Evolutionary conservation across 1,284 basidiomycete species (phyloP).

Genomic region (Pseudozyma hubeiensis): DNA sequence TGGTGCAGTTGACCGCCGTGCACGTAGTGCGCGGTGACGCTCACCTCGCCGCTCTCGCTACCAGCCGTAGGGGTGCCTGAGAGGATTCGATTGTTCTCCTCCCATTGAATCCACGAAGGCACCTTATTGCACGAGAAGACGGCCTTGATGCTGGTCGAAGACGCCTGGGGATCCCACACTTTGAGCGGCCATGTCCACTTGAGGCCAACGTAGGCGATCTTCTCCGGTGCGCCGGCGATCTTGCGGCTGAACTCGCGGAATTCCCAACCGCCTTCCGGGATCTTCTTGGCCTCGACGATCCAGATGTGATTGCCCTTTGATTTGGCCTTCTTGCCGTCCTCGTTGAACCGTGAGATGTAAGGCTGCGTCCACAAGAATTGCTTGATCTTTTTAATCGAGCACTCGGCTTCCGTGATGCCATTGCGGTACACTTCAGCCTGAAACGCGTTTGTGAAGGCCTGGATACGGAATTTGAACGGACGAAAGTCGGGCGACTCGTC

Average conservation of each 20-base stretch:
- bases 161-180: slow-evolving; percentile 92
- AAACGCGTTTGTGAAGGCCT: slow-evolving; percentile 97
- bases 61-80: slow-evolving; percentile 54
- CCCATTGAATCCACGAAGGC: slow-evolving; percentile 89
- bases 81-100: slow-evolving; percentile 72
- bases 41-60: slow-evolving; percentile 55
- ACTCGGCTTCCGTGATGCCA: slow-evolving; percentile 72
- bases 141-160: slow-evolving; percentile 74
- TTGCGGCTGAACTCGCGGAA: slow-evolving; percentile 86
- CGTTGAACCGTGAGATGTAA: slow-evolving; percentile 96
- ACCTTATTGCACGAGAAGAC: slow-evolving; percentile 82
- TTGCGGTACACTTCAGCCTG: slow-evolving; percentile 81
- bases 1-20: slow-evolving; percentile 61
- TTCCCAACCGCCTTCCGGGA: slow-evolving; percentile 80
- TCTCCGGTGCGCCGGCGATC: slow-evolving; percentile 64
- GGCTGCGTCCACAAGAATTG: slow-evolving; percentile 94
- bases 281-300: slow-evolving; percentile 95
- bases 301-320: slow-evolving; percentile 99
- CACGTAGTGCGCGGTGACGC: slow-evolving; percentile 61
- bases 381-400: slow-evolving; percentile 77
- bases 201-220: slow-evolving; percentile 76
- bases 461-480: slow-evolving; percentile 99
- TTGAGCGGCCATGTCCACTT: slow-evolving; percentile 93
- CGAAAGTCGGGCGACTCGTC: slow-evolving; percentile 91
- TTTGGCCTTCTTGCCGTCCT: slow-evolving; percentile 98